Conservation (phyloP, 805 yeast species). For the Saccharomyces jurei region DNA sequence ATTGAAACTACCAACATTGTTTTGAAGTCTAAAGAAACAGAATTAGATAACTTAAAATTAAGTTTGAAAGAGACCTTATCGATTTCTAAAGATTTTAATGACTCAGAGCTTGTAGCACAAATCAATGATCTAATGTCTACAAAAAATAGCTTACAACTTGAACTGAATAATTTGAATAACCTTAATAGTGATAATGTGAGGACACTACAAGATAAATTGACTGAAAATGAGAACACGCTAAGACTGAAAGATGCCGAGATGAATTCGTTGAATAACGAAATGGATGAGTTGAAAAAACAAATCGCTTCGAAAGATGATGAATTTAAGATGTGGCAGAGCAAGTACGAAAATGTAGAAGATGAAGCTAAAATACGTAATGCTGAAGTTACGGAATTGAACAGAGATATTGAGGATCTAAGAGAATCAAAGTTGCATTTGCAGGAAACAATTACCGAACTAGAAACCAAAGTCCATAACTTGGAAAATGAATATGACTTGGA, state of each 20-base stretch:
- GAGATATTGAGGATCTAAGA: conserved; percentile 29
- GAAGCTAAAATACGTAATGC: conserved; percentile 33
- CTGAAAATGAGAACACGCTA: background rate
- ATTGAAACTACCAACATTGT: background rate
- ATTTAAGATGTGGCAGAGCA: conserved; percentile 15
- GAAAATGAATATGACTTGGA: conserved; percentile 15
- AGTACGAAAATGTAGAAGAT: conserved; percentile 23
- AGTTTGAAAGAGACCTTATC: background rate
- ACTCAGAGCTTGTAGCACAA: conserved; percentile 8
- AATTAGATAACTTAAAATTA: conserved; percentile 1
- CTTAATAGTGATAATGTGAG: background rate
- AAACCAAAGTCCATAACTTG: conserved; percentile 23
- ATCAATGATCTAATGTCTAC: conserved; percentile 7
- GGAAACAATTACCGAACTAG: conserved; percentile 29
- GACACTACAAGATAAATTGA: background rate
- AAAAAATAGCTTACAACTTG: conserved; percentile 12
- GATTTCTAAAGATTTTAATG: conserved; percentile 5
- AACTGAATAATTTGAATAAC: conserved; percentile 9
- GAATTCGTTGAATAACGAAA: conserved; percentile 1
- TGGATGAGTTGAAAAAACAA: conserved; percentile 10
- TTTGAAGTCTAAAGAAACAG: conserved; percentile 3
- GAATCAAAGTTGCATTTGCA: conserved; percentile 18
- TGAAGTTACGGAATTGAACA: conserved; percentile 29
- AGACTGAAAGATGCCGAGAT: background rate
- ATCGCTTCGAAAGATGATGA: conserved; percentile 11